Evolutionary conservation across 1,284 basidiomycete species (phyloP).

Genomic region (Cryptococcus hybrid): DNA sequence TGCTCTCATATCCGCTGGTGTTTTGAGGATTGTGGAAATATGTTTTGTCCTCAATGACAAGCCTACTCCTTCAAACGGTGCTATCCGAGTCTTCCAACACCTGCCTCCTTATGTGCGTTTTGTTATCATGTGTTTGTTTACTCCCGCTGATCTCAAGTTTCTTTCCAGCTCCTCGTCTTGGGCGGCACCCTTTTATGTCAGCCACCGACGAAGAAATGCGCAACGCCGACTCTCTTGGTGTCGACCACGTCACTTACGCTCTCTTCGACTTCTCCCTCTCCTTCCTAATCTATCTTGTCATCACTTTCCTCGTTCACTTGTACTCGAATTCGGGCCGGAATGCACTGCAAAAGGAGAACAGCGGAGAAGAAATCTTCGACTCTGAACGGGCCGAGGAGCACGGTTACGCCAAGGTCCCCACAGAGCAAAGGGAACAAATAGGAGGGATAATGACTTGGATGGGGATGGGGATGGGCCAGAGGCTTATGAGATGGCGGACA

Average conservation of each 20-base stretch:
- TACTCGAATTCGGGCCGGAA: conserved; percentile 64
- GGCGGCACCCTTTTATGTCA: conserved; percentile 78
- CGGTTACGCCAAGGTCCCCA: conserved; percentile 34
- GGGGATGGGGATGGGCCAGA: conserved; percentile 35
- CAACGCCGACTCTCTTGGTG: conserved; percentile 62
- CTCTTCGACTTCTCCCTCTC: conserved; percentile 72
- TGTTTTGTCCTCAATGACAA: conserved; percentile 63
- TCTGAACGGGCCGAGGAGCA: conserved; percentile 11
- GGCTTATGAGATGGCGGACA: conserved; percentile 41
- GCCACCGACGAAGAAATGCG: conserved; percentile 85
- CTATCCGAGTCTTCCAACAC: conserved; percentile 69
- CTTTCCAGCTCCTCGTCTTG: conserved; percentile 61
- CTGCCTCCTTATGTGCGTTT: conserved; percentile 70
- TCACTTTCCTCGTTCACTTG: conserved; percentile 60
- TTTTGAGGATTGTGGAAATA: conserved; percentile 79
- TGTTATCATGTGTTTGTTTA: neutral
- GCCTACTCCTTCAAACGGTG: conserved; percentile 30
- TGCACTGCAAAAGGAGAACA: conserved; percentile 28
- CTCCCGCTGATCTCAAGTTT: neutral
- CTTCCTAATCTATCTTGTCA: conserved; percentile 72
- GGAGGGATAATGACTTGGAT: conserved; percentile 1
- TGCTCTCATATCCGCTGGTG: conserved; percentile 80
- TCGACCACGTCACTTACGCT: conserved; percentile 87
- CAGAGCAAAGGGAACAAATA: neutral
- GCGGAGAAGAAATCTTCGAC: conserved; percentile 1